Evolutionary conservation across 2,329 filamentous ascomycete genomes (phyloP), one percentile per base, ranked within the genome.

Genomic region (Aspergillus viridinutans): DNA sequence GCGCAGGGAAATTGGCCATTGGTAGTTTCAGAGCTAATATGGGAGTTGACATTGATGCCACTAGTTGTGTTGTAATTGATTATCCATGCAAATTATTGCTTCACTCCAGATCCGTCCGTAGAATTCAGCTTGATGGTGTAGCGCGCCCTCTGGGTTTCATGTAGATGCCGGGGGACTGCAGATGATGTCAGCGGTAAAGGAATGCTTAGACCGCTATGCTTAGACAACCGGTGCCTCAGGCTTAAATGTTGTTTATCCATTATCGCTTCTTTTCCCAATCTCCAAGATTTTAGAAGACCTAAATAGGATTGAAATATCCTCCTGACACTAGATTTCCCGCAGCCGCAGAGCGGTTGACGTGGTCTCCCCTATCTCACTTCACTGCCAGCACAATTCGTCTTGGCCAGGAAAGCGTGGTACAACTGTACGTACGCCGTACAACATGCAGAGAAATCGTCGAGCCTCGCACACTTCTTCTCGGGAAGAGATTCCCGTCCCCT

Each of bases 401-500:
- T 35, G 14, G 32, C 5, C 14, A 17, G 14, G 32, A 38, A 38
- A 38, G 14, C 14, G 32, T n/a, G 32, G 32, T 17, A 38, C 32
- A 35, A 35, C 2, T 35, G n/a, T 43, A 43, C 32, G n/a, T 43
- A 21, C 40, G 1, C 40, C 8, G 40, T 21, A 43, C 40, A 47
- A 47, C 21, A 47, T 47, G 29, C 45, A 42, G 5, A 26, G 21
- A 14, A 60, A 59, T 50, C 60, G 60, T 53, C 32, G 53, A 26
- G 29, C 43, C 23, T 49, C 45, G 8, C 29, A 49, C 48, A 49
- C 56, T 49, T 55, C 58, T 23, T 57, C 64, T 38, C 57, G 58
- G 48, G 62, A 62, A 49, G 62, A 66, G 35, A 61, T 66, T 21
- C 64, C 66, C 55, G 61, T 69, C 10, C 57, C 64, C 35, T 61